Conservation (phyloP, 2,329 filamentous ascomycete genomes). For the Dactylella cylindrospora region DNA sequence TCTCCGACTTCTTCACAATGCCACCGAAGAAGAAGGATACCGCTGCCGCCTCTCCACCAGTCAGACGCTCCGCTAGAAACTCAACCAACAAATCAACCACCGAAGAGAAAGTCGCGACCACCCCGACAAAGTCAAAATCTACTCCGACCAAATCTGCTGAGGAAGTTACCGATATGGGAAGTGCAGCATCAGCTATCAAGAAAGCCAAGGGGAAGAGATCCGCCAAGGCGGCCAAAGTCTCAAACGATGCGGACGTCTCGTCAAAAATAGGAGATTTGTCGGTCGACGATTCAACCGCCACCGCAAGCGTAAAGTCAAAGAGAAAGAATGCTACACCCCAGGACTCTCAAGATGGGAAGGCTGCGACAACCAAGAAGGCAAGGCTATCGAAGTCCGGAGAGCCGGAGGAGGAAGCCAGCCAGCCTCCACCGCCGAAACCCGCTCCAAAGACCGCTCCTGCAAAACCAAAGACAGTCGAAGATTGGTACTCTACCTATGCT, state of each 20-base stretch:
- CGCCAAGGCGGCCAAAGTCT: conserved; percentile 9
- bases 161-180: conserved; percentile 32
- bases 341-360: conserved; percentile 14
- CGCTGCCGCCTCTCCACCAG: conserved; percentile 6
- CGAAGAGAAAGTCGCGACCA: background rate
- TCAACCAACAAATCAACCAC: conserved; percentile 2
- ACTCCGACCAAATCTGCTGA: background rate
- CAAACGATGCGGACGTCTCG: conserved; percentile 11
- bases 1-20: conserved; percentile 18
- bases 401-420: conserved; percentile 5
- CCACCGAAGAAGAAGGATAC: conserved; percentile 35
- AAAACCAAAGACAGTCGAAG: conserved; percentile 29
- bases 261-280: conserved; percentile 21
- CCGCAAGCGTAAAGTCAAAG: conserved; percentile 21
- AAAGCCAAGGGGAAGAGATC: conserved; percentile 24
- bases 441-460: conserved; percentile 1
- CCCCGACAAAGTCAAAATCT: conserved; percentile 1
- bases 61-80: conserved; percentile 26
- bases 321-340: conserved; percentile 10
- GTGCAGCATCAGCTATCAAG: conserved; percentile 29
- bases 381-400: conserved; percentile 13
- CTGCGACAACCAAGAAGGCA: conserved; percentile 22
- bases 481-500: conserved; percentile 31
- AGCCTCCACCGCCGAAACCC: conserved; percentile 2
- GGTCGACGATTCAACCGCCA: conserved; percentile 13